Evolutionary conservation across 1,284 basidiomycete genomes (phyloP).

Genomic region (Porogramme epimiltina): DNA sequence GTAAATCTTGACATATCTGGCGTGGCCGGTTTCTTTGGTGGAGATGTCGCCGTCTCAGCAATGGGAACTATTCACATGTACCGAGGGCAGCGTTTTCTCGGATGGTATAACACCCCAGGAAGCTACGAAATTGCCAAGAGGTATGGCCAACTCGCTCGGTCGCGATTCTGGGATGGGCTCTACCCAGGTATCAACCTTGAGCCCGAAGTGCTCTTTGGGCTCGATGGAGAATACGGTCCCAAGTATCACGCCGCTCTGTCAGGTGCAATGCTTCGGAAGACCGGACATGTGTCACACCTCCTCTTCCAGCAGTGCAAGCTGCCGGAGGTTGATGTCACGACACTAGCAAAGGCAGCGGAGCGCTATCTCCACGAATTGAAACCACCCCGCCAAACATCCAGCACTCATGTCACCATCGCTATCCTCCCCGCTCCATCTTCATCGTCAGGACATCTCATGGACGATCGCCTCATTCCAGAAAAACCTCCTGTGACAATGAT

Average conservation of each 20-base stretch:
- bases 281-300: conserved; percentile 1
- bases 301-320: conserved; percentile 4
- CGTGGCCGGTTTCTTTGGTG: conserved; percentile 13
- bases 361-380: not conserved
- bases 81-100: conserved; percentile 5
- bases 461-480: not conserved
- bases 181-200: conserved; percentile 6
- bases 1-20: conserved; percentile 10
- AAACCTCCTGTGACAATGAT: too few relatives aligned
- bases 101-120: conserved; percentile 13
- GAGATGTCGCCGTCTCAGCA: conserved; percentile 6
- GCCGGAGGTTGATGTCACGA: not conserved
- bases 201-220: conserved; percentile 5
- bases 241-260: conserved; percentile 4
- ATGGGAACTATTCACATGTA: conserved; percentile 11
- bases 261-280: conserved; percentile 1
- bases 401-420: conserved; percentile 2
- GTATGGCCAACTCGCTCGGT: conserved; percentile 6
- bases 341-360: not conserved
- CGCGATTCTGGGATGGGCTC: conserved; percentile 10
- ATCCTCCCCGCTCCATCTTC: not conserved
- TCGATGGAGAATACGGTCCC: conserved; percentile 6
- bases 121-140: conserved; percentile 7
- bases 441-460: not conserved
- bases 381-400: not conserved